Percentiles rank a stretch among this genome's conserved stretches.
Evolutionary conservation across 495 filamentous ascomycete genomes (phyloP).

Genomic region (Penicillium ochrochloron): DNA sequence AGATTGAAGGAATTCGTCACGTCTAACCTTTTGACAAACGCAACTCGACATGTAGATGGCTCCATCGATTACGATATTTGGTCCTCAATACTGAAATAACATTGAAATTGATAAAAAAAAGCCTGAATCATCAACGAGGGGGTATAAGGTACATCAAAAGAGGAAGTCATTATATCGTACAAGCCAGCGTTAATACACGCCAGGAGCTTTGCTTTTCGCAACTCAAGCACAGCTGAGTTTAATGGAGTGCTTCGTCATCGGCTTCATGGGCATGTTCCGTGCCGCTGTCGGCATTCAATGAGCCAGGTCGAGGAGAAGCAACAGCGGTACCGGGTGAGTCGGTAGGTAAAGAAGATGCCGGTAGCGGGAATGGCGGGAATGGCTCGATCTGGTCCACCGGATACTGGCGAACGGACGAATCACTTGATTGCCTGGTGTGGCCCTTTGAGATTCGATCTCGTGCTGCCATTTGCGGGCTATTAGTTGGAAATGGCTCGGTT

Average conservation of each 20-base stretch:
- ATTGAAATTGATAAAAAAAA: conserved; percentile 1
- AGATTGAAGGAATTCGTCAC: background rate
- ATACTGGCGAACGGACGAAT: conserved; percentile 25
- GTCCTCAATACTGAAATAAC: background rate
- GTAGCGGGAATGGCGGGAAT: conserved; percentile 40
- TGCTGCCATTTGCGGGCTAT: conserved; percentile 17
- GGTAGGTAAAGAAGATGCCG: conserved; percentile 12
- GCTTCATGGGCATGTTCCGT: background rate
- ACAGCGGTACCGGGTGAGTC: conserved; percentile 13
- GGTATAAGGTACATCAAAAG: conserved; percentile 31
- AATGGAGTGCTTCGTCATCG: background rate
- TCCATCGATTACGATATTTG: conserved; percentile 28
- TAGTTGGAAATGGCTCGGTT: conserved; percentile 16
- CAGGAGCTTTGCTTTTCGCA: background rate
- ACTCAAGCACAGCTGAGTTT: conserved; percentile 1
- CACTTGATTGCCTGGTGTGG: conserved; percentile 17
- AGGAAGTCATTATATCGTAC: conserved; percentile 41
- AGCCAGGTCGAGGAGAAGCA: conserved; percentile 19
- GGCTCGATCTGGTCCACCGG: conserved; percentile 40
- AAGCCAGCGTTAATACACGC: conserved; percentile 12
- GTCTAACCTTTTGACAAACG: background rate
- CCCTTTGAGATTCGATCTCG: conserved; percentile 12
- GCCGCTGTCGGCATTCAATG: conserved; percentile 6
- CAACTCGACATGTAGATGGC: background rate
- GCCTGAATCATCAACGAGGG: conserved; percentile 14